Evolutionary conservation across 306 rosid genomes (phyloP), one percentile per base, ranked within the genome.

Genomic region (Pachyrhizus erosus): DNA sequence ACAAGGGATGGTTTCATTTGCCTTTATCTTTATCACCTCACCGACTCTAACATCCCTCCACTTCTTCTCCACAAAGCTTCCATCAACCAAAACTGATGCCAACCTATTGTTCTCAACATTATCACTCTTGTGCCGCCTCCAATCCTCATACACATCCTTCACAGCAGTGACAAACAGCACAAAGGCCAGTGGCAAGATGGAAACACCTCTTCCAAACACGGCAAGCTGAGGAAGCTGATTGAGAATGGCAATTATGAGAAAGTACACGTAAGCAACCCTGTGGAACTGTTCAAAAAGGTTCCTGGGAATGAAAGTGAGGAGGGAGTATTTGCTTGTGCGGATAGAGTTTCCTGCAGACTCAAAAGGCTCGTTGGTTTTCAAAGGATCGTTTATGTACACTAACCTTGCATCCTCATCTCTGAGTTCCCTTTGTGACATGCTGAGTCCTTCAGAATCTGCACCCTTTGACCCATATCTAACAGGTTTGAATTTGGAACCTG

Each of bases 151-250:
- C 3, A 86, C 97, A 89, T 93, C 97, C 81, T 96, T 96, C 67
- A 96, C 89, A 0, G 94, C 99, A 0, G 99, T 87, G 42, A 91
- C 99, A 24, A 91, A 52, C 24, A 96, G 85, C 0, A 96, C 99
- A 82, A 96, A 87, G 43, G 99, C 90, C 23, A 96, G 80, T 8
- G 98, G 98, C 85, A 93, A n/a, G 66, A 96, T 46, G 1, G 99
- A 96, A 76, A 90, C 93, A 26, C 87, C 89, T 31, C 97, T 77
- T 12, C 99, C 99, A 69, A 96, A 92, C 40, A 96, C 99, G 0
- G 99, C 99, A 55, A 96, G 94, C 87, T 92, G 97, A 40, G 99
- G 99, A 40, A 96, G 91, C 84, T 96, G 99, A 87, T 96, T 96
- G 62, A 96, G 98, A 33, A 96, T 86, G 17, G 94, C 99, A 66